These are phyloP conservation scores for Friedmanniomyces simplex DNA, from an alignment of 495 filamentous ascomycete genomes.

Conservation along the genomic window DNA sequence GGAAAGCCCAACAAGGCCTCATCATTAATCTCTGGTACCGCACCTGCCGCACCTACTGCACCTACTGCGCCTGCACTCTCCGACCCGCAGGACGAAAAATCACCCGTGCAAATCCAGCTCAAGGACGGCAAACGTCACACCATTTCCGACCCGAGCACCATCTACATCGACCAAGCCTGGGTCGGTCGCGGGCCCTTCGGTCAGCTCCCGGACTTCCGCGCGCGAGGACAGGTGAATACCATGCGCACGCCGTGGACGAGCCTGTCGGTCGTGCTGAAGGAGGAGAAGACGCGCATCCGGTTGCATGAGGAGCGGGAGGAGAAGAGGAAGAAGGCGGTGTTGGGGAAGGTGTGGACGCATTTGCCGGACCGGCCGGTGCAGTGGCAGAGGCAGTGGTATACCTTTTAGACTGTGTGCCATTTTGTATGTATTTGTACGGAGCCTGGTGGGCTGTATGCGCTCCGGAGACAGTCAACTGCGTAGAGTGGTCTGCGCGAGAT, in stretches of 20 bases:
- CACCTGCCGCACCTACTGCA: not conserved
- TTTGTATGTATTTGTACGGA: not conserved
- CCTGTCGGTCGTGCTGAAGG: constrained; percentile 73
- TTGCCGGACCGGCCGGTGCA: constrained; percentile 69
- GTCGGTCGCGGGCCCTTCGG: constrained; percentile 64
- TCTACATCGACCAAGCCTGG: constrained; percentile 89
- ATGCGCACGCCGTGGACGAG: constrained; percentile 60
- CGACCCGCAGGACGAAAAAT: not conserved
- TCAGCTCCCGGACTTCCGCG: constrained; percentile 48
- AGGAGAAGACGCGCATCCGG: constrained; percentile 78
- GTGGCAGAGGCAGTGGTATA: constrained; percentile 74
- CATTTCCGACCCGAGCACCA: constrained; percentile 56
- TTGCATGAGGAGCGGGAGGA: constrained; percentile 64
- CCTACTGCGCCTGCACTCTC: not conserved
- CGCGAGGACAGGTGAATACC: constrained; percentile 52
- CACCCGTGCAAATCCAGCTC: constrained; percentile 23
- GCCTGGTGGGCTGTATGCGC: not conserved
- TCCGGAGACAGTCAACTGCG: not conserved
- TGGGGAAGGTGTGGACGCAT: constrained; percentile 62
- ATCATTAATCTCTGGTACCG: not conserved
- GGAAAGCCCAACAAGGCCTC: not conserved
- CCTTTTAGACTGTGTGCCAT: constrained; percentile 1
- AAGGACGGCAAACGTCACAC: constrained; percentile 31
- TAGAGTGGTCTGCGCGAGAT: not conserved
- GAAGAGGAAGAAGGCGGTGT: constrained; percentile 45